Conservation (phyloP, 371 early-diverging fungal genomes). For the Mucor piriformis region DNA sequence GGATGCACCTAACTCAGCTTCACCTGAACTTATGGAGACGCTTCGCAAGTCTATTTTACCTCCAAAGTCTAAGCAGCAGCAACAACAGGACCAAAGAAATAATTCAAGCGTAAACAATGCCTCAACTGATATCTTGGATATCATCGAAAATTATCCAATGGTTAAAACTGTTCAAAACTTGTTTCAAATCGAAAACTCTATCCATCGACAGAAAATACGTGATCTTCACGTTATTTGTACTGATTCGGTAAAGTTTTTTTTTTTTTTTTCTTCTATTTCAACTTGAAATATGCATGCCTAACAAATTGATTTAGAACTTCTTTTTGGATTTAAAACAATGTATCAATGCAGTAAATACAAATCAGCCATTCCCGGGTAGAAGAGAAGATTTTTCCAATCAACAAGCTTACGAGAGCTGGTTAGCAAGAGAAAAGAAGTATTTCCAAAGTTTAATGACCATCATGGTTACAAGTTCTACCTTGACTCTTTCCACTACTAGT, state of each 20-base stretch:
- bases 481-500: slow-evolving; percentile 31
- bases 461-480: slow-evolving; percentile 46
- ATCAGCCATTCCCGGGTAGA: slow-evolving; percentile 52
- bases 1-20: slow-evolving; percentile 38
- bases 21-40: slow-evolving; percentile 34
- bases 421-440: slow-evolving; percentile 49
- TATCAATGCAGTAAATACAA: slow-evolving; percentile 50
- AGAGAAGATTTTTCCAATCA: slow-evolving; percentile 49
- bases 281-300: background rate
- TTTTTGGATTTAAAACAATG: slow-evolving; percentile 51
- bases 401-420: slow-evolving; percentile 50
- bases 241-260: slow-evolving; percentile 36
- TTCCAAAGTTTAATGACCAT: slow-evolving; percentile 50
- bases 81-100: slow-evolving; percentile 19
- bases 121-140: slow-evolving; percentile 32
- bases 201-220: slow-evolving; percentile 45
- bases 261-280: background rate
- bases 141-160: slow-evolving; percentile 46
- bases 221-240: slow-evolving; percentile 48
- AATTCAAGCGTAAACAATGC: slow-evolving; percentile 7
- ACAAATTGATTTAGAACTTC: slow-evolving; percentile 31
- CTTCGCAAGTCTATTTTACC: slow-evolving; percentile 32
- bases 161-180: slow-evolving; percentile 46
- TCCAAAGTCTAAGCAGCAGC: slow-evolving; percentile 27
- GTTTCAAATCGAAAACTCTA: slow-evolving; percentile 42